A percentile compares a stretch with the other conserved stretches of the same genome.
These are phyloP conservation scores for Solanum hybrid DNA, from an alignment of 305 asterid genomes.

Conservation along the genomic window DNA sequence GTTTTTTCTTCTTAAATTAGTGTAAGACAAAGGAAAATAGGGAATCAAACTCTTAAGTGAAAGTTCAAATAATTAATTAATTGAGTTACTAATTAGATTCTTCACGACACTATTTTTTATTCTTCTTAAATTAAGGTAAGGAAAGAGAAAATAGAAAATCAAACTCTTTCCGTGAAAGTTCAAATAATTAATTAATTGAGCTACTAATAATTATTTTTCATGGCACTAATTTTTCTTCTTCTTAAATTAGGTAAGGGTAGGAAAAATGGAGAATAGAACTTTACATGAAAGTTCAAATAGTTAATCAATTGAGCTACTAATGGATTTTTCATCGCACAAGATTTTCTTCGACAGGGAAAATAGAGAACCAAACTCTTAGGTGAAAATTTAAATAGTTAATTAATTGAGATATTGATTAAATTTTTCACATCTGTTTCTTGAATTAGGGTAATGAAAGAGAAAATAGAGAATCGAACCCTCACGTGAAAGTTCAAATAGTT, in stretches of 20 bases:
- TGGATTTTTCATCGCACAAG: not conserved
- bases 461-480: not conserved
- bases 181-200: not conserved
- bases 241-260: not conserved
- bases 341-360: not conserved
- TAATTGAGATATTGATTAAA: not conserved
- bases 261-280: not conserved
- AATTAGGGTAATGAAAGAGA: not conserved
- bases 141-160: not conserved
- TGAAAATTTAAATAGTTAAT: not conserved
- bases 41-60: not conserved
- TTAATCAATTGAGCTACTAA: not conserved
- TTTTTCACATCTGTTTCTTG: not conserved
- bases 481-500: not conserved
- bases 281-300: no score
- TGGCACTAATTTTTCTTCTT: not conserved
- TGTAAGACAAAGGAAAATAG: not conserved
- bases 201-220: not conserved
- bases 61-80: not conserved
- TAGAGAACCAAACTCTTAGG: not conserved
- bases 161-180: not conserved
- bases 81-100: no score
- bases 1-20: not conserved
- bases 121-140: not conserved
- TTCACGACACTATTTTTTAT: not conserved